Base-by-base conservation (phyloP, 2,329 filamentous ascomycete genomes). In the Exophiala sideris region DNA sequence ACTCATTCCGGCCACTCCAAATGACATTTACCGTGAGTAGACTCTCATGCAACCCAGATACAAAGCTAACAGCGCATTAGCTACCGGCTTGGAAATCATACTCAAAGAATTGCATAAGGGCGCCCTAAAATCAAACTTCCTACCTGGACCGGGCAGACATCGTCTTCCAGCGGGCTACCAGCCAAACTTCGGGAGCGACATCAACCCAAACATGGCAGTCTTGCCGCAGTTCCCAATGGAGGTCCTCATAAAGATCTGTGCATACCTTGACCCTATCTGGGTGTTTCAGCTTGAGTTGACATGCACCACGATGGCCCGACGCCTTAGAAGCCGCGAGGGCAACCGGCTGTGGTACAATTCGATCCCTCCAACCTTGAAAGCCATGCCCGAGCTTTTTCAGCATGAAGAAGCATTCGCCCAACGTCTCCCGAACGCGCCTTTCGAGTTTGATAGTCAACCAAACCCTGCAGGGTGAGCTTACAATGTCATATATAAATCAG, bases 231-330 rank as follows among this genome's bases (percentile, higher is more conserved):
- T 38, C 5, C 35, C 35, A 11, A 38, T 38, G 18, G 29, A 62
- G n/a, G 35, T 49, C 14, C 20, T 49, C 4, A 18, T n/a, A 6
- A 38, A 12, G 11, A 49, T 49, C 16, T 34, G 33, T n/a, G 9
- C 12, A 7, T 10, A 49, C 9, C 32, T 49, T 14, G 46, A 49
- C 9, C 32, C 46, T 6, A 40, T 49, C 4, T 49, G 46, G 46
- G n/a, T 49, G 10, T 38, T 49, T 16, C 46, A 49, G 21, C n/a
- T 49, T 33, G 46, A 38, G 11, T 9, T 14, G 7, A 34, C 46
- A 39, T 32, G 14, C 34, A 29, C 46, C 9, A 40, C n/a, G 10
- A 49, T 49, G n/a, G 16, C n/a, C 14, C 5, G 16, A 20, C 18
- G 12, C 14, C 35, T 49, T 8, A 7, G 18, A n/a, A n/a, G 18